These are phyloP conservation scores for Sanguinoderma infundibulare DNA, from an alignment of 1,284 basidiomycete species.

Conservation along the genomic window DNA sequence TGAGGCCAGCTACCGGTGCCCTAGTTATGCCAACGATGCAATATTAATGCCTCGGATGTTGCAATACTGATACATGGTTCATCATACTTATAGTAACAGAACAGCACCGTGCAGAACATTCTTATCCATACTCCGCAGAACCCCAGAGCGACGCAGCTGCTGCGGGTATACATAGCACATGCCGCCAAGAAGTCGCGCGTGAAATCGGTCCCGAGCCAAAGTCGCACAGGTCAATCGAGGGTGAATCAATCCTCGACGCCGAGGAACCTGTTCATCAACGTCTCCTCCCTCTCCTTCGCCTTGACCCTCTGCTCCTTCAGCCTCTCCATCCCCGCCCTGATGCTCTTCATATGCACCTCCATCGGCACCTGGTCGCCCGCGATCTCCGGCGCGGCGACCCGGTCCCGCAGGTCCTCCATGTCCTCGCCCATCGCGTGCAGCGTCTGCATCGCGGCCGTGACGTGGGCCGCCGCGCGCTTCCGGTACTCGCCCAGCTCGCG, in stretches of 20 bases:
- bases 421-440: conserved; percentile 67
- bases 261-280: conserved; percentile 36
- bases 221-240: background rate
- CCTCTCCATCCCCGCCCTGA: conserved; percentile 63
- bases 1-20: too few species aligned
- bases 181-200: background rate
- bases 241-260: conserved; percentile 18
- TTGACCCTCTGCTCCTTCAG: conserved; percentile 57
- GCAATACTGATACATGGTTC: background rate
- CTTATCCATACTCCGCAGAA: background rate
- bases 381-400: conserved; percentile 67
- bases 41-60: too few species aligned
- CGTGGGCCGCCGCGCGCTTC: conserved; percentile 61
- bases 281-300: conserved; percentile 40
- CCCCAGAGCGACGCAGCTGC: background rate
- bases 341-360: conserved; percentile 74
- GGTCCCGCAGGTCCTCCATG: conserved; percentile 73
- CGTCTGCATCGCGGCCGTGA: conserved; percentile 62
- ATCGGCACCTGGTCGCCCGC: conserved; percentile 60
- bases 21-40: too few species aligned
- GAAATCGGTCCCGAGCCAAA: too few species aligned
- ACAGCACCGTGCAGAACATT: background rate
- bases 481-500: conserved; percentile 58
- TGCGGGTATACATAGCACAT: background rate
- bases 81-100: background rate